Evolutionary conservation across 306 rosid species (phyloP).

Genomic region (Vachellia collinsii): DNA sequence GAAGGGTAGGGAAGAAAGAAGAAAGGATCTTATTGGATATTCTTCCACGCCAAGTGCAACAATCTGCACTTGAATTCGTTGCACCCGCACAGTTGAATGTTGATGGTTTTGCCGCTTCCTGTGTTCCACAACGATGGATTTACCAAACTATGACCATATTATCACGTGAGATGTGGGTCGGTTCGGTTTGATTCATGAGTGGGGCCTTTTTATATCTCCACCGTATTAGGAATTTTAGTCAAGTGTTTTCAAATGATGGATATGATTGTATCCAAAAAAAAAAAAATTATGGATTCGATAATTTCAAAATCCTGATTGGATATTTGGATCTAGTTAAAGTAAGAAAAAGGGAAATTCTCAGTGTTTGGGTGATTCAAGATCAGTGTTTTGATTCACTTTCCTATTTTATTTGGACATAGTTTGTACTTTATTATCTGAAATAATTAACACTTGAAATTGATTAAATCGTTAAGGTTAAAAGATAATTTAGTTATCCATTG

Average conservation of each 20-base stretch:
- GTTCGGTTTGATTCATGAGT: neutral
- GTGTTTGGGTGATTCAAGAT: neutral
- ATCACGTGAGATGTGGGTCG: neutral
- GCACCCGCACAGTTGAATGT: neutral
- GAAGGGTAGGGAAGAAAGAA: neutral
- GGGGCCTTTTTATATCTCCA: neutral
- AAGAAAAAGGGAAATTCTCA: neutral
- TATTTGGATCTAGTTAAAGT: neutral
- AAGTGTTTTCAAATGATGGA: neutral
- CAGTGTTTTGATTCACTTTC: neutral
- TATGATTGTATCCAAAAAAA: no score
- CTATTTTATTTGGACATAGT: neutral
- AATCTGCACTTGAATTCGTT: neutral
- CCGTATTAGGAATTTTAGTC: neutral
- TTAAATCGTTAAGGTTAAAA: neutral
- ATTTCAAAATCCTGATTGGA: neutral
- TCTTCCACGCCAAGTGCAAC: constrained; percentile 1
- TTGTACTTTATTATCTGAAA: neutral
- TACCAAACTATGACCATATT: neutral
- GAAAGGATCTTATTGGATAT: constrained; percentile 26
- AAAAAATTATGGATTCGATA: no score
- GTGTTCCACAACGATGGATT: neutral
- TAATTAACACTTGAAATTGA: neutral
- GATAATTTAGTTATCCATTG: neutral
- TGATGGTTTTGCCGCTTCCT: constrained; percentile 2